phyloP scores from a whole-genome alignment of 1,284 basidiomycete species.

The Ganoderma resinaceum region DNA sequence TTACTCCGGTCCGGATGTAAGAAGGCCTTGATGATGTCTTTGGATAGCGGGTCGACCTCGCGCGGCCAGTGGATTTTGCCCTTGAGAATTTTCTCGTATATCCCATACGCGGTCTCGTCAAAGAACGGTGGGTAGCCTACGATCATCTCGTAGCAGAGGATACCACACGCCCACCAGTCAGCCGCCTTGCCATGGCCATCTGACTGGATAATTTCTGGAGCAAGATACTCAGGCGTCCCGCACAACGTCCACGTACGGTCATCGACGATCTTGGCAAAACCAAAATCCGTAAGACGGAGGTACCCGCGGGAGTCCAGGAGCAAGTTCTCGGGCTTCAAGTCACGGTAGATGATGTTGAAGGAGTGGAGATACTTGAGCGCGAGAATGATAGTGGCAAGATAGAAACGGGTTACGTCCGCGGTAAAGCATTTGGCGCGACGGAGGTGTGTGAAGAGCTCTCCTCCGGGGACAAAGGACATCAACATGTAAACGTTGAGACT shows the following conservation, averaged over 20 bases:
- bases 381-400: conserved; percentile 95
- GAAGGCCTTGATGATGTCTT: conserved; percentile 83
- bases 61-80: conserved; percentile 94
- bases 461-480: conserved; percentile 97
- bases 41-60: conserved; percentile 82
- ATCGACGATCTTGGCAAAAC: conserved; percentile 98
- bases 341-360: conserved; percentile 98
- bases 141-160: conserved; percentile 98
- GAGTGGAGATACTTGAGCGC: conserved; percentile 97
- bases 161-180: conserved; percentile 99
- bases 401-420: conserved; percentile 98
- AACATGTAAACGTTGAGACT: conserved; percentile 98
- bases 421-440: conserved; percentile 95
- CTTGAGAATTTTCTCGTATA: conserved; percentile 93
- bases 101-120: conserved; percentile 92
- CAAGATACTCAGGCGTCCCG: conserved; percentile 97
- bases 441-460: conserved; percentile 95
- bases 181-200: conserved; percentile 98
- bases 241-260: conserved; percentile 99
- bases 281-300: conserved; percentile 97
- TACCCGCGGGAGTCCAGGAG: conserved; percentile 95
- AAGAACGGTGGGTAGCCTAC: conserved; percentile 95
- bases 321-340: conserved; percentile 98
- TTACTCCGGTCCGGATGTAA: conserved; percentile 93
- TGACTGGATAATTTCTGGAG: conserved; percentile 95